These are phyloP conservation scores for Condylostoma magnum DNA, from an alignment of 169 alveolate species.

Conservation along the genomic window DNA sequence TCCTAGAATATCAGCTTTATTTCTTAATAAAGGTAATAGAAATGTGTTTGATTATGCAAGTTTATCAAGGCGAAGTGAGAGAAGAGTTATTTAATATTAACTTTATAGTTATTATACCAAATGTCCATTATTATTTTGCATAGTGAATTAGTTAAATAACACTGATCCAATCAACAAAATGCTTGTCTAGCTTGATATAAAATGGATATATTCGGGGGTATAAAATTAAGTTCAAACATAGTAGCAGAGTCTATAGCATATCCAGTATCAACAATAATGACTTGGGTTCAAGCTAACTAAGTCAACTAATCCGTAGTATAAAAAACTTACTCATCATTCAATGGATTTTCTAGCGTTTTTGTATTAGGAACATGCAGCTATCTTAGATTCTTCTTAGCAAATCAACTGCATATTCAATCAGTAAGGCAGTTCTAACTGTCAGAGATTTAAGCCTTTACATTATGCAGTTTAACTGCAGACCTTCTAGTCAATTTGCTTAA, in stretches of 20 bases:
- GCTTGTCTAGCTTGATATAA: too few relatives aligned
- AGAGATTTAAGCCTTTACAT: not conserved
- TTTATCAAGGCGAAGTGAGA: too few relatives aligned
- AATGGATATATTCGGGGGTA: too few relatives aligned
- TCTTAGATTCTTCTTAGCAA: not conserved
- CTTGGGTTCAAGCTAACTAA: not conserved
- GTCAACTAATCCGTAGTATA: not conserved
- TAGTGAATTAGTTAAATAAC: too few relatives aligned
- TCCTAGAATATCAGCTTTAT: too few relatives aligned
- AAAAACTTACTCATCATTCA: not conserved
- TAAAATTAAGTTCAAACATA: not conserved
- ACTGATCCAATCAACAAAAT: too few relatives aligned
- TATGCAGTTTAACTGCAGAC: conserved; percentile 8
- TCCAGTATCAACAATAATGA: conserved; percentile 4
- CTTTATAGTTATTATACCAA: too few relatives aligned
- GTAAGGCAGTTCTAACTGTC: conserved; percentile 17
- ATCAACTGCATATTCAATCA: not conserved
- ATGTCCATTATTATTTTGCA: too few relatives aligned
- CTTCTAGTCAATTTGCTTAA: not conserved
- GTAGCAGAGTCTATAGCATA: not conserved
- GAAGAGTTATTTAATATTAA: too few relatives aligned
- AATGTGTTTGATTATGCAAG: too few relatives aligned
- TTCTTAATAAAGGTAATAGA: too few relatives aligned
- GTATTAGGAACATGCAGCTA: not conserved
- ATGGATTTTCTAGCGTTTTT: not conserved